Base-by-base conservation (phyloP, 306 rosid genomes). In the Prunus padus region DNA sequence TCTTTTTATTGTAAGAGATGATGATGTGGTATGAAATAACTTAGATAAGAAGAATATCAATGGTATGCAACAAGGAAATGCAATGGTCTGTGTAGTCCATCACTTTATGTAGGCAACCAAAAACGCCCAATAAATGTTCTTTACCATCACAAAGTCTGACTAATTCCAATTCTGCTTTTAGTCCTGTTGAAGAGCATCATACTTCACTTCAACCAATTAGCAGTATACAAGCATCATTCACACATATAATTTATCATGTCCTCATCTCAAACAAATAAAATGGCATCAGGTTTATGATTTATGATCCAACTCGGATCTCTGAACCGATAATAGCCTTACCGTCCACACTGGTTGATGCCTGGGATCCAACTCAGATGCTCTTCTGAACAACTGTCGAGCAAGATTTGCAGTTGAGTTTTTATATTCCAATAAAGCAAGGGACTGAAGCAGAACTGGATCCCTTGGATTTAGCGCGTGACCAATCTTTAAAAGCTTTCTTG, bases 321-420 rank as follows among this genome's bases (percentile, higher is more conserved):
- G 26, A 12, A 28, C 40, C 20, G 65, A 46, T 4, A 33, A 14
- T 69, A 15, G 54, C 46, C 98, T 87, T 87, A 92, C 98, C 82
- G 87, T 89, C 98, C 98, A 94, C 64, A 94, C 97, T 77, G 98
- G 97, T 81, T 90, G 98, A 80, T 94, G 98, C 76, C 85, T 94
- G 16, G 97, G 96, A 77, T 94, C 91, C 87, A 94, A 74, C 79
- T 90, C 90, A 61, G 98, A 85, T 71, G 98, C 98, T 82, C 87
- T 84, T 81, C 85, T 83, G 82, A 94, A 94, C 89, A 94, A 84
- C 73, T 85, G 89, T 61, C 97, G 90, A 73, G 97, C 96, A 78
- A 84, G 78, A 79, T 90, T 90, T 46, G 98, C 90, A 74, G 90
- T 83, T 13, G 98, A 84, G 84, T 90, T 76, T 76, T 87, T 88